phyloP scores from a whole-genome alignment of 352 stramenopile species.

The Pythium vanterpoolii region DNA sequence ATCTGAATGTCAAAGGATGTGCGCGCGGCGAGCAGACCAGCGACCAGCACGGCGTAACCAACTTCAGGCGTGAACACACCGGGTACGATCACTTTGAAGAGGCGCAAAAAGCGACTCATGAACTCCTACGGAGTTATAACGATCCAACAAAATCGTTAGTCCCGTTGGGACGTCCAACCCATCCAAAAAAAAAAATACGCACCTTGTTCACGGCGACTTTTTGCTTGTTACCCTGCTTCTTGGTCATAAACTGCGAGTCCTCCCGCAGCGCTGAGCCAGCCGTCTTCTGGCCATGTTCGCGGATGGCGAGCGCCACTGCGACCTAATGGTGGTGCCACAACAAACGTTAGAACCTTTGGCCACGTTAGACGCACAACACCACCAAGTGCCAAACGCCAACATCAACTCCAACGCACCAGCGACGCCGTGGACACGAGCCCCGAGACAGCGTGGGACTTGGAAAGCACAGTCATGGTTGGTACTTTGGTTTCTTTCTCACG shows the following conservation, averaged over 20 bases:
- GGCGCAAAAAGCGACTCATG: conserved; percentile 49
- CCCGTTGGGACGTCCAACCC: no score
- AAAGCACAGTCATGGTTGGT: conserved; percentile 47
- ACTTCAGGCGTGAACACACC: conserved; percentile 66
- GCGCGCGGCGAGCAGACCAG: conserved; percentile 51
- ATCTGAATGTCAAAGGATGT: conserved; percentile 81
- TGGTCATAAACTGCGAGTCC: conserved; percentile 75
- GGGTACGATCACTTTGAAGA: conserved; percentile 75
- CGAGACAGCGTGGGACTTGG: conserved; percentile 45
- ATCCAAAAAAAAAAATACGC: no score
- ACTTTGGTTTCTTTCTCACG: background rate
- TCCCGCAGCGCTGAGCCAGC: conserved; percentile 41
- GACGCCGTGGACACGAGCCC: conserved; percentile 40
- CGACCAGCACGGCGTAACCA: conserved; percentile 61
- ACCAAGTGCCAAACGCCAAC: background rate
- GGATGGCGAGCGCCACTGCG: conserved; percentile 60
- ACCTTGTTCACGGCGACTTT: conserved; percentile 69
- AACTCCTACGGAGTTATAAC: conserved; percentile 35
- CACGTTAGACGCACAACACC: background rate
- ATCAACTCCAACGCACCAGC: conserved; percentile 29
- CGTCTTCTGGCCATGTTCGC: conserved; percentile 52
- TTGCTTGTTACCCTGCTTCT: conserved; percentile 65
- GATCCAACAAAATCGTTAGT: background rate
- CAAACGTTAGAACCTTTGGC: background rate
- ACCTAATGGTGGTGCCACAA: conserved; percentile 35